Conservation (phyloP, 1,284 basidiomycete species). For the Cutaneotrichosporon mucoides region DNA sequence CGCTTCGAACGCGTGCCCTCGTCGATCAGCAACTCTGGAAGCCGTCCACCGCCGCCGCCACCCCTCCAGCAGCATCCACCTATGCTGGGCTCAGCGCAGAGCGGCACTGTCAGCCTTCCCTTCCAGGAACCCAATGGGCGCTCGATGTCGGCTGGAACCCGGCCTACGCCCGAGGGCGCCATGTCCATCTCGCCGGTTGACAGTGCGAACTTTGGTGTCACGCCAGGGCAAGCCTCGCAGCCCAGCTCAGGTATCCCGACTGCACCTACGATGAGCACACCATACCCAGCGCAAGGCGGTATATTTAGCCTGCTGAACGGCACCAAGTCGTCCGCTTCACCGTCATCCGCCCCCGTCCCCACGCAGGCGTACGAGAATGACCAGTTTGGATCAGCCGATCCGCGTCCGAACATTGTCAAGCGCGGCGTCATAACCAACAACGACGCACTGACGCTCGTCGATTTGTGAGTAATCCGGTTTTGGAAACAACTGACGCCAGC, state of each 20-base stretch:
- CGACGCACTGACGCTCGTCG: constrained; percentile 33
- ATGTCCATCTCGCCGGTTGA: constrained; percentile 15
- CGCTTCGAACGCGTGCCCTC: background rate
- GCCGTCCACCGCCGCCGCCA: background rate
- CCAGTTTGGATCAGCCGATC: constrained; percentile 33
- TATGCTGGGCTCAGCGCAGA: no score
- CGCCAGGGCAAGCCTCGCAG: background rate
- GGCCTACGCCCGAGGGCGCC: background rate
- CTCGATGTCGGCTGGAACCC: background rate
- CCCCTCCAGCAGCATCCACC: no score
- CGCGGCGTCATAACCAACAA: constrained; percentile 25
- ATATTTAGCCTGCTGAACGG: constrained; percentile 19
- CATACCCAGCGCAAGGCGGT: constrained; percentile 3
- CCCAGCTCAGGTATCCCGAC: background rate
- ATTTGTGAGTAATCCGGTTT: constrained; percentile 31
- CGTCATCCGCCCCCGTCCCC: background rate
- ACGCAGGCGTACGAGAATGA: constrained; percentile 8
- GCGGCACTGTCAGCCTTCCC: background rate
- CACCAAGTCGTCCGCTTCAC: constrained; percentile 5
- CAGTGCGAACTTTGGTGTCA: background rate
- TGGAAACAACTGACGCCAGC: constrained; percentile 15
- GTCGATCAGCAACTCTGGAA: background rate
- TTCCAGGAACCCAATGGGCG: background rate
- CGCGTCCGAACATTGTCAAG: constrained; percentile 38
- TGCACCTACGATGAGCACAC: background rate